Evolutionary conservation across 805 yeast genomes (phyloP), one percentile per base, ranked within the genome.

Genomic region (Saitoella complicata): DNA sequence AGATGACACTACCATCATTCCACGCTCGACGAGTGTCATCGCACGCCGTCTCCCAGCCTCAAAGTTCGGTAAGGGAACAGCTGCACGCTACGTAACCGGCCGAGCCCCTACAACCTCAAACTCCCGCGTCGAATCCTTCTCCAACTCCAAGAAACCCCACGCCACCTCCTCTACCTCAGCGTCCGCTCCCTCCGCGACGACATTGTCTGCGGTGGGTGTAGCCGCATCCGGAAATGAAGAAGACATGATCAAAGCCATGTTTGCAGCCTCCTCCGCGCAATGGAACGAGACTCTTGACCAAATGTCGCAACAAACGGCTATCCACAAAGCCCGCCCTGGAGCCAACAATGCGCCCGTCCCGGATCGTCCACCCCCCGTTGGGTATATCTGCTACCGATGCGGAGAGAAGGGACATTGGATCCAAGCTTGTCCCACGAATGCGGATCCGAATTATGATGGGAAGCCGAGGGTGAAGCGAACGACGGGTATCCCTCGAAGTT

Each of bases 371-470:
- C 95, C 95, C 7, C 98, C 98, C 1, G 88, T 95, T 5, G 94
- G 94, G 1, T 91, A 91, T 56, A 80, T 88, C 58, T 91, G 99
- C 61, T 88, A 91, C 60, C 71, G 95, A 58, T 91, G 99, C 66
- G 97, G 97, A 42, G 84, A 82, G 31, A 83, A 85, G 61, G 91
- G 85, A 46, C 99, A 91, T 61, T 88, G 94, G 86, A 88, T 91
- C 48, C 82, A 81, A 57, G 84, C 86, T 55, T 91, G 99, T 67
- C 98, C 99, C 0, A 84, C 94, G 3, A 80, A 83, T 56, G 76
- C 75, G 39, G 97, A 88, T 62, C 95, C 95, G 1, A 82, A 76
- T 54, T 86, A 86, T 71, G 97, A 88, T 58, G 94, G 94, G 12
- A 84, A 83, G 57, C 43, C 43, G 12, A 71, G 93, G 49, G 80